Conservation (phyloP, 1,284 basidiomycete genomes). For the Prillingera fragicola region DNA sequence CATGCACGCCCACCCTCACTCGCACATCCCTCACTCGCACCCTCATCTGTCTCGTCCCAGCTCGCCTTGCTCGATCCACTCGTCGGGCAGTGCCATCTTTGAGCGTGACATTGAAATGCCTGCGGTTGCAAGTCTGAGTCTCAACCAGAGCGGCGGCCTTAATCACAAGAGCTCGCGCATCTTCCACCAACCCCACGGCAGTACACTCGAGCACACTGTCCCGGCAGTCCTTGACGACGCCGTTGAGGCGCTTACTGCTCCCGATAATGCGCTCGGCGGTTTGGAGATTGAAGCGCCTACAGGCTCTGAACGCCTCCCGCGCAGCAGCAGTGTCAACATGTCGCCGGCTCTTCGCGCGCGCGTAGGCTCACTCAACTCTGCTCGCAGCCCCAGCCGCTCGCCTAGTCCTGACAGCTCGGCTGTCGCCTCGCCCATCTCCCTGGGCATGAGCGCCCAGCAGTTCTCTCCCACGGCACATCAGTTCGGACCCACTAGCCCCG, state of each 20-base stretch:
- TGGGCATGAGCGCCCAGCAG: conserved; percentile 10
- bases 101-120: conserved; percentile 46
- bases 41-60: conserved; percentile 31
- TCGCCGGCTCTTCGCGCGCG: conserved; percentile 21
- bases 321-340: too few relatives aligned
- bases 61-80: conserved; percentile 41
- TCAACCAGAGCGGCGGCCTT: conserved; percentile 27
- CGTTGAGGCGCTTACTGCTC: conserved; percentile 41
- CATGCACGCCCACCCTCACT: conserved; percentile 7
- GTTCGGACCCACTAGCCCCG: neutral
- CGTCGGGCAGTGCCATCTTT: conserved; percentile 45
- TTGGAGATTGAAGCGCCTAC: conserved; percentile 43
- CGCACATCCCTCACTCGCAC: conserved; percentile 6
- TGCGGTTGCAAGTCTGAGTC: conserved; percentile 30
- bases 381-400: conserved; percentile 13
- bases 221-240: conserved; percentile 47
- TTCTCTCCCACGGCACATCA: neutral
- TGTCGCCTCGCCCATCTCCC: conserved; percentile 18
- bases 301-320: conserved; percentile 30
- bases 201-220: conserved; percentile 40
- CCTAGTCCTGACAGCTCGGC: conserved; percentile 4
- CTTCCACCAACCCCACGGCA: conserved; percentile 40
- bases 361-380: conserved; percentile 12
- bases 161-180: conserved; percentile 40
- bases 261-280: conserved; percentile 20